These are phyloP conservation scores for Cymbidium sinense DNA, from an alignment of 106 monocot genomes.

Conservation along the genomic window DNA sequence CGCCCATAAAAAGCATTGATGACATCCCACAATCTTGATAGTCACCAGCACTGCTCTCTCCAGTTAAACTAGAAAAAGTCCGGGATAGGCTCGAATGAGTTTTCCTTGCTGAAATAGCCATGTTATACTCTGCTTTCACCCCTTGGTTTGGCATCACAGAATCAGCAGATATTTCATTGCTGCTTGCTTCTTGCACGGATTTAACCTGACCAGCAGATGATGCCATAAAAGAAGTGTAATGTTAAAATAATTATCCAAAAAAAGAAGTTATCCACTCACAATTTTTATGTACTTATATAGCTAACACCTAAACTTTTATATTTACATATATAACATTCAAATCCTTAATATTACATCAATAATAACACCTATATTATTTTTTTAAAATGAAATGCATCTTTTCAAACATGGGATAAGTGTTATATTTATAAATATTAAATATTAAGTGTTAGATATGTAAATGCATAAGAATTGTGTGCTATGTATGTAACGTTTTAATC, in stretches of 20 bases:
- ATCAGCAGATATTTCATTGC: constrained; percentile 48
- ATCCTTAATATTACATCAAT: too few species aligned
- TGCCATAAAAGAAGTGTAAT: constrained; percentile 16
- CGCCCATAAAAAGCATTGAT: constrained; percentile 47
- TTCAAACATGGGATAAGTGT: too few species aligned
- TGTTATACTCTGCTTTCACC: constrained; percentile 35
- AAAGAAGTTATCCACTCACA: not conserved
- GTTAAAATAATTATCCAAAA: not conserved
- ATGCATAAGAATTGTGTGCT: too few species aligned
- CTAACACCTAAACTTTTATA: too few species aligned
- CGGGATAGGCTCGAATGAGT: constrained; percentile 44
- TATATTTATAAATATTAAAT: too few species aligned
- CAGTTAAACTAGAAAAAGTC: constrained; percentile 78
- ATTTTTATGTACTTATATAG: too few species aligned
- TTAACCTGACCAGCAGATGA: constrained; percentile 30
- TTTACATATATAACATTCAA: too few species aligned
- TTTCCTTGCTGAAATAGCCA: constrained; percentile 38
- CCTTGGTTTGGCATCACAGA: constrained; percentile 46
- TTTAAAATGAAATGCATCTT: too few species aligned
- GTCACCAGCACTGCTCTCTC: constrained; percentile 66
- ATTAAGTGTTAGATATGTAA: too few species aligned
- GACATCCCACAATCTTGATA: constrained; percentile 65
- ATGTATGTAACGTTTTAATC: too few species aligned
- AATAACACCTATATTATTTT: too few species aligned
- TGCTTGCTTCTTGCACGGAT: constrained; percentile 28